Base-by-base conservation (phyloP, 768 basidiomycete species). In the Termitomyces sp. region DNA sequence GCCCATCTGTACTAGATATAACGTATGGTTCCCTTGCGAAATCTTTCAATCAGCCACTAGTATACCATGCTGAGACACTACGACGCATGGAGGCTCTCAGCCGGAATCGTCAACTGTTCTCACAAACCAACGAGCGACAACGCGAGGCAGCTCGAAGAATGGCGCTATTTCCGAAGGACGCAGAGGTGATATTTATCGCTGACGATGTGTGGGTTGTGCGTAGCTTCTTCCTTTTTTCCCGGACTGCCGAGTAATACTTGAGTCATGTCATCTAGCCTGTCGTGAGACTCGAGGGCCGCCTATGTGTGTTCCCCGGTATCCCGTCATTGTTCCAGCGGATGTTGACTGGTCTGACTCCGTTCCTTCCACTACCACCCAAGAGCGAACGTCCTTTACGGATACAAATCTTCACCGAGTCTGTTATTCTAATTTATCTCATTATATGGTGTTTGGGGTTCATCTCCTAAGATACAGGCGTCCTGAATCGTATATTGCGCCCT, bases 281-380 rank as follows among this genome's bases (percentile, higher is more conserved):
- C 12, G 85, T 96, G 0, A 80, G 93, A 17, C 75, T 97, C 2
- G 83, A 83, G 63, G 88, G 89, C 23, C 95, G 91, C 72, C 77
- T 97, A 15, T 96, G 92, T 70, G 76, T 98, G 28, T 87, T 98
- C 71, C 95, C 95, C 0, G 95, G 95, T 31, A 91, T 97, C 45
- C 95, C 95, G 0, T 71, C 76, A 3, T 77, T 96, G 31, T 96
- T 95, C 73, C 84, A 88, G 63, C 83, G 81, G 68, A 87, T 98
- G 78, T 72, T 97, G 37, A 79, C 85, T 53, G 83, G 79, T 19
- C 73, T 95, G 21, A 82, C 82, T 14, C 82, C 83, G 9, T 91
- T 85, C 67, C 72, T 98, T 1, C 85, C 91, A 1, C 78, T 98
- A 26, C 93, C 94, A 14, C 90, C 91, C 0, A 74, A 78, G 9